phyloP scores from a whole-genome alignment of 805 yeast genomes.

The Sugiyamaella chiloensis region DNA sequence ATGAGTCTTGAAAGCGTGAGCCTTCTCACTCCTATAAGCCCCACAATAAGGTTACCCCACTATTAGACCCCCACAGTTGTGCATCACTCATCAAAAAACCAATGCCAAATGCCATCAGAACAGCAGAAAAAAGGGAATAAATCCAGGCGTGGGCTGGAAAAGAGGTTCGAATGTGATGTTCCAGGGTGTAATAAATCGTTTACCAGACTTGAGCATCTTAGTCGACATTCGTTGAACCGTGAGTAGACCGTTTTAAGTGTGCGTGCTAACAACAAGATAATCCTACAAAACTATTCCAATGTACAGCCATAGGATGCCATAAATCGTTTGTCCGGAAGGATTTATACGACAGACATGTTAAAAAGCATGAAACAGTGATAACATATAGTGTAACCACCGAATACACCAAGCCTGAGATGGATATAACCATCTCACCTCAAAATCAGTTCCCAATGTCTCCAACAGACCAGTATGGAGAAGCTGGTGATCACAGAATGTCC shows the following conservation, averaged over 20 bases:
- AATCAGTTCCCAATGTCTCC: neutral
- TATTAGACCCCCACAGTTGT: neutral
- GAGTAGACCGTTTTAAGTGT: slow-evolving; percentile 5
- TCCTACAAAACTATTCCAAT: slow-evolving; percentile 16
- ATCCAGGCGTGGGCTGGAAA: slow-evolving; percentile 27
- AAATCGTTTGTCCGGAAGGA: slow-evolving; percentile 35
- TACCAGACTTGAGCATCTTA: slow-evolving; percentile 33
- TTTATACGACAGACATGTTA: slow-evolving; percentile 27
- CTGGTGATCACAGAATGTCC: neutral
- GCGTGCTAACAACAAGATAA: slow-evolving; percentile 9
- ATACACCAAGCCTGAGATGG: neutral
- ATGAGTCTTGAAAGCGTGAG: too few relatives aligned
- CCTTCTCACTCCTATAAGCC: too few relatives aligned
- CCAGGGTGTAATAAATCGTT: slow-evolving; percentile 34
- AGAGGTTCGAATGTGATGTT: slow-evolving; percentile 33
- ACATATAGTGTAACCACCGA: neutral
- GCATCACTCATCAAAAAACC: neutral
- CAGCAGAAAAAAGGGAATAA: neutral
- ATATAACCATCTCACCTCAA: neutral
- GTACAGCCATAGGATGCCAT: slow-evolving; percentile 27
- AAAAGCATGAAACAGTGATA: slow-evolving; percentile 2
- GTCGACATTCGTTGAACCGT: slow-evolving; percentile 30
- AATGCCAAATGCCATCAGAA: neutral
- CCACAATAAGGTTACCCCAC: too few relatives aligned
- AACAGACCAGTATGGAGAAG: neutral